Evolutionary conservation across 2,329 filamentous ascomycete genomes (phyloP).

Genomic region (Ophiostoma montium): DNA sequence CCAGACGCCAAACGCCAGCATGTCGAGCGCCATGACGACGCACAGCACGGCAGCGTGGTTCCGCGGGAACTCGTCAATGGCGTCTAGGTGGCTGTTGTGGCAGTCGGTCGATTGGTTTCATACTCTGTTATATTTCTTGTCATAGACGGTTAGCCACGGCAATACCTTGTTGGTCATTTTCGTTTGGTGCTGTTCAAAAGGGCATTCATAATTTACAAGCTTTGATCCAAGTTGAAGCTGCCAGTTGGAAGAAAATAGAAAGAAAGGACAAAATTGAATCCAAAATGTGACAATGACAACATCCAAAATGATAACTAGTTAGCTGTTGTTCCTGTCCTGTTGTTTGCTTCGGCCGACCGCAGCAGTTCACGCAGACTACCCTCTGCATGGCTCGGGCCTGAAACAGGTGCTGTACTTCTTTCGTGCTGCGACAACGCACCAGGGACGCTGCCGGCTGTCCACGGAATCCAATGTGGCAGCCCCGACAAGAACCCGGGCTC

Average conservation of each 20-base stretch:
- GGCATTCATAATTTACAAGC: too few relatives aligned
- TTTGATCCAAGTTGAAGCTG: too few relatives aligned
- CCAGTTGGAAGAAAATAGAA: background rate
- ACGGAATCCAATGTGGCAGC: conserved; percentile 30
- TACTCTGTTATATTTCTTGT: too few relatives aligned
- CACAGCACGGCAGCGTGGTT: too few relatives aligned
- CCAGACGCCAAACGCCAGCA: background rate
- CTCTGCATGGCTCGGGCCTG: conserved; percentile 32
- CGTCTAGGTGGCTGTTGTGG: too few relatives aligned
- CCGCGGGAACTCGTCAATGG: too few relatives aligned
- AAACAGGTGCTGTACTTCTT: background rate
- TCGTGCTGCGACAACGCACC: too few relatives aligned
- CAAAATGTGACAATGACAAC: background rate
- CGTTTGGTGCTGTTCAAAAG: too few relatives aligned
- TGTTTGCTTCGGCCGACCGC: conserved; percentile 21
- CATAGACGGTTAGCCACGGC: too few relatives aligned
- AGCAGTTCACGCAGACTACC: conserved; percentile 41
- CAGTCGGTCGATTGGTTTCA: too few relatives aligned
- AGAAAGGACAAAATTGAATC: background rate
- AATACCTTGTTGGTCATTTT: too few relatives aligned
- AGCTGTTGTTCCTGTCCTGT: conserved; percentile 17
- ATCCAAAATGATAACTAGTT: too few relatives aligned
- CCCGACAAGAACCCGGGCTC: background rate
- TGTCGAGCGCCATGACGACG: background rate
- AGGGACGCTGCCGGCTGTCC: conserved; percentile 19